Evolutionary conservation across 179 eudicot species (phyloP).

Genomic region (Heliamphora pulchella): DNA sequence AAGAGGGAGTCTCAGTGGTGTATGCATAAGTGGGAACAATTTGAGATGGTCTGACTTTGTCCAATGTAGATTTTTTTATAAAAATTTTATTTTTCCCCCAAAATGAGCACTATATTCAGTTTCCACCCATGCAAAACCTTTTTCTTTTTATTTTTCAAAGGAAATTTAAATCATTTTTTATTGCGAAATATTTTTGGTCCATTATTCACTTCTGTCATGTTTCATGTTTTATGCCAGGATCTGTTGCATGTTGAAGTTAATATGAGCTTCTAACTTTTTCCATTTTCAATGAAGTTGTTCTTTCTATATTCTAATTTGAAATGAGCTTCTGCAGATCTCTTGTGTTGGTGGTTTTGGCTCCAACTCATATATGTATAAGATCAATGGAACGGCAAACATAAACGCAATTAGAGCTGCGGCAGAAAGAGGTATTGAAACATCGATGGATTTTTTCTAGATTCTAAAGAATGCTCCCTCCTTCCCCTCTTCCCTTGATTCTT

Average conservation of each 20-base stretch:
- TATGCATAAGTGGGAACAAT: background rate
- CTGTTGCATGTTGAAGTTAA: background rate
- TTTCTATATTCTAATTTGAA: background rate
- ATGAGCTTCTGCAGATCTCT: conserved; percentile 45
- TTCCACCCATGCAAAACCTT: background rate
- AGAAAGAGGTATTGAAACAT: conserved; percentile 44
- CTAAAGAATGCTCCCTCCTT: no score
- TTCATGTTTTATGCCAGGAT: background rate
- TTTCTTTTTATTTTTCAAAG: background rate
- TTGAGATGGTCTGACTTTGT: background rate
- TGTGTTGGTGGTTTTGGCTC: conserved; percentile 91
- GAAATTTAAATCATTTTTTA: background rate
- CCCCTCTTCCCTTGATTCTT: no score
- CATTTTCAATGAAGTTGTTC: background rate
- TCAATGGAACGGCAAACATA: conserved; percentile 82
- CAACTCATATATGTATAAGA: conserved; percentile 69
- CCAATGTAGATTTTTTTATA: background rate
- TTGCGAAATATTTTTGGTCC: background rate
- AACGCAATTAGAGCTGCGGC: conserved; percentile 79
- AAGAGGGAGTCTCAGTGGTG: background rate
- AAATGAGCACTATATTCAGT: background rate
- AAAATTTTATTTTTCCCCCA: background rate
- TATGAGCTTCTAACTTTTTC: background rate
- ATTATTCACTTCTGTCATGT: background rate
- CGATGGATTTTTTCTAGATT: no score